Evolutionary conservation across 179 eudicot species (phyloP).

Genomic region (Monotropa hypopitys): DNA sequence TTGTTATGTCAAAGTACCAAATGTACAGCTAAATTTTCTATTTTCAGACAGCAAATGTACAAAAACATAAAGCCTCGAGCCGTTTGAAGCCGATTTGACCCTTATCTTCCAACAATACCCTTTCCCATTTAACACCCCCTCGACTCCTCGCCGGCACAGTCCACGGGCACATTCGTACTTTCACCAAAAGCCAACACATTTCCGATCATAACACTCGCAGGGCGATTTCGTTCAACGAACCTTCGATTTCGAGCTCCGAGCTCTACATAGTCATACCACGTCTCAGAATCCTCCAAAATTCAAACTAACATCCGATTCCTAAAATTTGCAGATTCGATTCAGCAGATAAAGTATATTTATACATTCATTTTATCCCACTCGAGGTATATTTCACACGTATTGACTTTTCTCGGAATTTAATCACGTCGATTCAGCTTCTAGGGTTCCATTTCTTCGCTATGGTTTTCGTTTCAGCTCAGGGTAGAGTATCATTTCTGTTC

Average conservation of each 20-base stretch:
- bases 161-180: slow-evolving; percentile 12
- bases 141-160: background rate
- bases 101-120: slow-evolving; percentile 2
- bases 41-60: too few relatives aligned
- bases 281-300: slow-evolving; percentile 8
- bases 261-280: background rate
- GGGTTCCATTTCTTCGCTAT: slow-evolving; percentile 7
- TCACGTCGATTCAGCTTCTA: slow-evolving; percentile 2
- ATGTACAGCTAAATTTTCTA: too few relatives aligned
- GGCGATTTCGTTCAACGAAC: slow-evolving; percentile 9
- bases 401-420: background rate
- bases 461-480: background rate
- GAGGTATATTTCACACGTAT: too few relatives aligned
- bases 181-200: slow-evolving; percentile 1
- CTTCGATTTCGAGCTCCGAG: slow-evolving; percentile 4
- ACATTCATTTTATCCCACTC: background rate
- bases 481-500: background rate
- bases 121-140: background rate
- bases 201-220: slow-evolving; percentile 2
- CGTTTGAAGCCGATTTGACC: slow-evolving; percentile 9
- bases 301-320: background rate
- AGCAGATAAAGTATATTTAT: background rate
- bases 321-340: slow-evolving; percentile 7
- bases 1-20: too few relatives aligned
- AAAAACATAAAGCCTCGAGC: background rate